Evolutionary conservation across 345 rosid species (phyloP).

Genomic region (Gossypium australe): DNA sequence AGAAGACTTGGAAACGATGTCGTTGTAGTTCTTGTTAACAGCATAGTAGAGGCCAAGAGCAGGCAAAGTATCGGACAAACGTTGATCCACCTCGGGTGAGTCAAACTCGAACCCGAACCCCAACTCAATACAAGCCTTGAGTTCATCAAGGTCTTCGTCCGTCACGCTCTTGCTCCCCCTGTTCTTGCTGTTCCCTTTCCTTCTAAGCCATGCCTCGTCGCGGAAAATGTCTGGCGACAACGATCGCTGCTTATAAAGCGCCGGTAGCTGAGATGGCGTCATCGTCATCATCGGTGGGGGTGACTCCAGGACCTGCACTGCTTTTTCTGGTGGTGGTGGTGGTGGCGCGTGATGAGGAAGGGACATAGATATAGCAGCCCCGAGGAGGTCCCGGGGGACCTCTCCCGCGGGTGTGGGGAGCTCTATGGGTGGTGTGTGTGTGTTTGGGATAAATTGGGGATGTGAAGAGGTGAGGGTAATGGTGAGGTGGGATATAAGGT

Average conservation of each 20-base stretch:
- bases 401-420: constrained; percentile 28
- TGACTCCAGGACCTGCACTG: not conserved
- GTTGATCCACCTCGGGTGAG: constrained; percentile 63
- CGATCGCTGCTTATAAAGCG: constrained; percentile 68
- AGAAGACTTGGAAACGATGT: constrained; percentile 39
- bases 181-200: constrained; percentile 46
- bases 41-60: constrained; percentile 78
- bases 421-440: constrained; percentile 34
- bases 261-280: constrained; percentile 19
- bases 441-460: not conserved
- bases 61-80: constrained; percentile 75
- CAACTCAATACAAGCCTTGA: constrained; percentile 77
- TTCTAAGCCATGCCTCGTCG: constrained; percentile 80
- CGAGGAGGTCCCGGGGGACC: constrained; percentile 24
- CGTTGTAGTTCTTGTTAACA: constrained; percentile 61
- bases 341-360: constrained; percentile 1
- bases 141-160: constrained; percentile 89
- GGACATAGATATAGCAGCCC: constrained; percentile 32
- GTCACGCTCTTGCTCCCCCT: constrained; percentile 73
- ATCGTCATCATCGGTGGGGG: not conserved
- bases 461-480: not conserved
- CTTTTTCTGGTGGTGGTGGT: not conserved
- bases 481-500: constrained; percentile 10
- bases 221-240: constrained; percentile 88
- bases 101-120: constrained; percentile 91